Evolutionary conservation across 352 stramenopile species (phyloP).

Genomic region (Aphanomyces astaci): DNA sequence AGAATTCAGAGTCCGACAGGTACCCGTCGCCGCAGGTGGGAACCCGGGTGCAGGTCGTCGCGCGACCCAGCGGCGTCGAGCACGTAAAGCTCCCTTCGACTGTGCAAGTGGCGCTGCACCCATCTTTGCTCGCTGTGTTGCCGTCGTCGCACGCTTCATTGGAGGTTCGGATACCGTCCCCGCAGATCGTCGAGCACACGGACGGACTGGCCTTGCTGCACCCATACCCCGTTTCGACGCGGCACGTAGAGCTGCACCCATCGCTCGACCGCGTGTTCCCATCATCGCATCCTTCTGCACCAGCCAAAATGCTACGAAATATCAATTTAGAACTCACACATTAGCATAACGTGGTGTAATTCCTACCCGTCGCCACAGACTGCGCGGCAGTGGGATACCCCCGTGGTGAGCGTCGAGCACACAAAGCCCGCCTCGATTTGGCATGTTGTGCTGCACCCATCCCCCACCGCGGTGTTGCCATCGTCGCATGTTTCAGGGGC

Average conservation of each 20-base stretch:
- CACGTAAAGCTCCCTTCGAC: constrained; percentile 25
- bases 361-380: constrained; percentile 9
- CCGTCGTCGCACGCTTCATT: constrained; percentile 29
- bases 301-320: constrained; percentile 21
- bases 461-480: constrained; percentile 24
- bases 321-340: no score
- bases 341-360: no score
- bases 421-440: constrained; percentile 23
- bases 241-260: constrained; percentile 25
- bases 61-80: background rate
- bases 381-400: constrained; percentile 1
- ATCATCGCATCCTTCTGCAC: constrained; percentile 28
- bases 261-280: constrained; percentile 25
- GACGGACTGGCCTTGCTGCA: constrained; percentile 16
- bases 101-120: constrained; percentile 23
- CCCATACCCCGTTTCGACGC: constrained; percentile 23
- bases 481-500: constrained; percentile 29
- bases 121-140: constrained; percentile 23
- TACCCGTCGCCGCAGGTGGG: constrained; percentile 26
- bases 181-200: constrained; percentile 18
- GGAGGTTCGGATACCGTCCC: constrained; percentile 23
- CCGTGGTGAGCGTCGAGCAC: constrained; percentile 21
- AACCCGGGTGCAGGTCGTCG: background rate
- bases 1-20: constrained; percentile 23
- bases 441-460: constrained; percentile 26